Conservation (phyloP, 345 rosid species). For the Rhizophora mangle region DNA sequence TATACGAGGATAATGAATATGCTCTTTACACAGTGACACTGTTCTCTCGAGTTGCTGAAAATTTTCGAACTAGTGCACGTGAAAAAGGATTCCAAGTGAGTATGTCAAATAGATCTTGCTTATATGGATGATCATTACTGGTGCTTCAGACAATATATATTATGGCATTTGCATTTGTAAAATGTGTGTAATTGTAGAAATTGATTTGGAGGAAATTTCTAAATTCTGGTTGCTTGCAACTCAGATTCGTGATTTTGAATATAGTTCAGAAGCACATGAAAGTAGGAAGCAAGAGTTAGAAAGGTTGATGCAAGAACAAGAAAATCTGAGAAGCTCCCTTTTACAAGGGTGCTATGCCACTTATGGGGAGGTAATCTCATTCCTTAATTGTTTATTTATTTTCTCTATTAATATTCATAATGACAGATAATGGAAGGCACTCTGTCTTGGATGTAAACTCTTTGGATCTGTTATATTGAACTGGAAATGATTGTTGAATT, state of each 20-base stretch:
- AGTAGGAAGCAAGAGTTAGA: slow-evolving; percentile 79
- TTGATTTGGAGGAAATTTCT: not conserved
- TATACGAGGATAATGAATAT: slow-evolving; percentile 95
- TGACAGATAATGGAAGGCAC: not conserved
- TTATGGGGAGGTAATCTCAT: slow-evolving; percentile 81
- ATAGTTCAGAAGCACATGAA: slow-evolving; percentile 86
- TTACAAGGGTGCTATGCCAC: slow-evolving; percentile 97
- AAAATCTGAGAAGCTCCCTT: slow-evolving; percentile 78
- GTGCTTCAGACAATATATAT: not conserved
- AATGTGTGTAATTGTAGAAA: too few relatives aligned
- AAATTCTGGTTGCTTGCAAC: slow-evolving; percentile 13
- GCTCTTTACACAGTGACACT: slow-evolving; percentile 92
- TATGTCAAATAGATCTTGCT: slow-evolving; percentile 6
- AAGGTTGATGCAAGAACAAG: slow-evolving; percentile 71
- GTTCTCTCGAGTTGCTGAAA: slow-evolving; percentile 87
- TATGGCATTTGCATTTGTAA: too few relatives aligned
- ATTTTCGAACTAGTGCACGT: slow-evolving; percentile 72
- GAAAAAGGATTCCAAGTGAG: slow-evolving; percentile 96
- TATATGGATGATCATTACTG: not conserved
- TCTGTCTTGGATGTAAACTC: not conserved
- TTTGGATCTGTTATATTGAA: not conserved
- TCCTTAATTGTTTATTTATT: not conserved
- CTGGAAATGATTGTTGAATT: not conserved
- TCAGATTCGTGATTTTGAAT: slow-evolving; percentile 93
- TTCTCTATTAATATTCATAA: not conserved